Evolutionary conservation across 78 protist genomes (phyloP).

Genomic region (Dictyostelium purpureum): DNA sequence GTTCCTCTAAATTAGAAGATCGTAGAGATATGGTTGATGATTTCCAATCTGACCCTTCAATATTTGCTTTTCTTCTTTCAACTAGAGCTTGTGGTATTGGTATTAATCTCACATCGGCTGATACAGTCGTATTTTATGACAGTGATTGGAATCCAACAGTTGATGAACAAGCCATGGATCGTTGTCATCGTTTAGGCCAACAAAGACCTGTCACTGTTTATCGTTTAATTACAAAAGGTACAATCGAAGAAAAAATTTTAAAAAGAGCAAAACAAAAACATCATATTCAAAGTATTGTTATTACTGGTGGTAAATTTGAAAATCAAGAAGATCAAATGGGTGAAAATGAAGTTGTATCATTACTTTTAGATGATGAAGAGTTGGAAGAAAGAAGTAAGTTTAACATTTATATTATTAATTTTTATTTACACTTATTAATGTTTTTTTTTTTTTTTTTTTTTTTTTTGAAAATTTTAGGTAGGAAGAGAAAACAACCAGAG

Average conservation of each 20-base stretch:
- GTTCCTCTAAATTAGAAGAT: conserved; percentile 85
- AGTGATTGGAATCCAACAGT: conserved; percentile 97
- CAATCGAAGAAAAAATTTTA: conserved; percentile 95
- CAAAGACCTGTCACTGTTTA: conserved; percentile 90
- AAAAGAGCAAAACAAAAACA: conserved; percentile 92
- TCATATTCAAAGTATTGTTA: conserved; percentile 91
- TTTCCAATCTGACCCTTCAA: conserved; percentile 82
- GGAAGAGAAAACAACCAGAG: conserved; percentile 47
- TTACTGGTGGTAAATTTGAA: conserved; percentile 87
- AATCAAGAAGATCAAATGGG: conserved; percentile 26
- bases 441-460: background rate
- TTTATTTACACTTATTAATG: background rate
- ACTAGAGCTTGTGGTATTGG: conserved; percentile 99
- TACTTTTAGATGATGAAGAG: conserved; percentile 87
- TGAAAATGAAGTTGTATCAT: conserved; percentile 80
- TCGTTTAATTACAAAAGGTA: conserved; percentile 86
- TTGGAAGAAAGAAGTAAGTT: conserved; percentile 59
- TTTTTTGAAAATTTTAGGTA: conserved; percentile 19
- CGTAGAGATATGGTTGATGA: conserved; percentile 91
- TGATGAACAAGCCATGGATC: conserved; percentile 96
- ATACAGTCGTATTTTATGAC: conserved; percentile 98
- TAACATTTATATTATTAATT: background rate
- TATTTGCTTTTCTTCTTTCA: conserved; percentile 91
- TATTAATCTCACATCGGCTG: conserved; percentile 98
- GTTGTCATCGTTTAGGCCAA: conserved; percentile 95